These are phyloP conservation scores for Tetradesmus obliquus DNA, from an alignment of 139 green algal genomes.

Conservation along the genomic window DNA sequence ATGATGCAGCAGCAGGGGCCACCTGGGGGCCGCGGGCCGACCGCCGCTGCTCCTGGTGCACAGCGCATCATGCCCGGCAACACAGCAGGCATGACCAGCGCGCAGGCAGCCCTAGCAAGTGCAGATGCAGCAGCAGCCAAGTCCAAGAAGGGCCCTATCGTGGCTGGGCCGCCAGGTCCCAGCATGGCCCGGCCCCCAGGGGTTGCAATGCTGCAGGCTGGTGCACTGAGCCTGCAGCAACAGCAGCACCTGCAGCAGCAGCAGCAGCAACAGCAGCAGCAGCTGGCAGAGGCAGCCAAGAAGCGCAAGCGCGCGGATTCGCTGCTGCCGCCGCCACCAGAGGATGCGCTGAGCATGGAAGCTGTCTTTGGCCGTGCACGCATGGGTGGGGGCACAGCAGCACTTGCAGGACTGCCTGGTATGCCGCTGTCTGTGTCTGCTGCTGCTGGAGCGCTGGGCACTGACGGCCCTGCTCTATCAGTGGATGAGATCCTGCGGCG, in stretches of 20 bases:
- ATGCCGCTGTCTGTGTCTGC: background rate
- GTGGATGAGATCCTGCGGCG: conserved; percentile 26
- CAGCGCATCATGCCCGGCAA: background rate
- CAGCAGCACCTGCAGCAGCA: conserved; percentile 13
- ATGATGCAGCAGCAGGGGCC: background rate
- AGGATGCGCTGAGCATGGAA: conserved; percentile 1
- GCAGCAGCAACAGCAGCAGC: background rate
- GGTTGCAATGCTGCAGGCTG: background rate
- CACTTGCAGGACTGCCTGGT: conserved; percentile 1
- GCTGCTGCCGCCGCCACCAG: conserved; percentile 13
- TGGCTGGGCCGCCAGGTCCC: no score
- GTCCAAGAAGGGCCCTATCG: background rate
- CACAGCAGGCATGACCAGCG: conserved; percentile 20
- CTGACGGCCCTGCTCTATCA: conserved; percentile 11
- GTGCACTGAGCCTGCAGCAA: background rate
- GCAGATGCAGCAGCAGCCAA: background rate
- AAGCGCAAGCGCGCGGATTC: conserved; percentile 34
- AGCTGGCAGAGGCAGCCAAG: background rate
- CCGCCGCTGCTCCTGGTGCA: background rate
- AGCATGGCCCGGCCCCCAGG: background rate
- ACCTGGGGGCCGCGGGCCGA: no score
- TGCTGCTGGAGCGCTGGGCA: background rate
- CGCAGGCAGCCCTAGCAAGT: conserved; percentile 19
- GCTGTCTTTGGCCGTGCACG: background rate
- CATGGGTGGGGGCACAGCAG: background rate